These are phyloP conservation scores for Hygrophorus pudorinus DNA, from an alignment of 768 basidiomycete genomes.

Conservation along the genomic window DNA sequence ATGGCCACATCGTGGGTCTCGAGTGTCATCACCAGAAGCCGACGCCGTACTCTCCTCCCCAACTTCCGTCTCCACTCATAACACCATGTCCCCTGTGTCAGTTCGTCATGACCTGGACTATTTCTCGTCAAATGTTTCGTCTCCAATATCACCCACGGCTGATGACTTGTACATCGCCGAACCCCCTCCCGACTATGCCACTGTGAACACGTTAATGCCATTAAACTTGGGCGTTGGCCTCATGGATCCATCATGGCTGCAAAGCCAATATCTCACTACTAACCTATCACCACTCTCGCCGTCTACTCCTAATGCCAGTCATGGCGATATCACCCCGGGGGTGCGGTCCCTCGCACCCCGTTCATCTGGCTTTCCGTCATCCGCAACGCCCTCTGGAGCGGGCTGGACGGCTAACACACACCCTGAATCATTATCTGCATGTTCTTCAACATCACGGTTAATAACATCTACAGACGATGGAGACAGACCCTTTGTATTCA, in stretches of 20 bases:
- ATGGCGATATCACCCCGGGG: neutral
- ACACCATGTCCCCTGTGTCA: slow-evolving; percentile 1
- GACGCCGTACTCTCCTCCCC: slow-evolving; percentile 16
- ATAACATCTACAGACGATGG: slow-evolving; percentile 16
- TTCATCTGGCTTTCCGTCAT: neutral
- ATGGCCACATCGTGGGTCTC: slow-evolving; percentile 23
- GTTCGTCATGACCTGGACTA: slow-evolving; percentile 3
- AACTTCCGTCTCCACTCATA: slow-evolving; percentile 6
- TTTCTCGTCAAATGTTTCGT: slow-evolving; percentile 10
- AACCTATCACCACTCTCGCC: neutral
- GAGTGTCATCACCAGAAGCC: slow-evolving; percentile 27
- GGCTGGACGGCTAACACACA: neutral
- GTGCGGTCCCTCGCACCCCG: neutral
- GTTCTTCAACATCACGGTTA: neutral
- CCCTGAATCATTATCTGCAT: neutral
- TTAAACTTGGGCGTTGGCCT: neutral
- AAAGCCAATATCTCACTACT: slow-evolving; percentile 1
- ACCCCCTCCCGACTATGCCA: neutral
- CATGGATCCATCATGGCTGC: slow-evolving; percentile 1
- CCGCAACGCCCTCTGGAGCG: neutral
- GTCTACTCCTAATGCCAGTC: neutral
- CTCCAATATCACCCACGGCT: slow-evolving; percentile 15
- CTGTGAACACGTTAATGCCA: neutral
- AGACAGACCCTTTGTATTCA: slow-evolving; percentile 27
- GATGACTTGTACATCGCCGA: neutral